phyloP scores from a whole-genome alignment of 192 early-diverging fungal genomes.

The Coemansia umbellata region DNA sequence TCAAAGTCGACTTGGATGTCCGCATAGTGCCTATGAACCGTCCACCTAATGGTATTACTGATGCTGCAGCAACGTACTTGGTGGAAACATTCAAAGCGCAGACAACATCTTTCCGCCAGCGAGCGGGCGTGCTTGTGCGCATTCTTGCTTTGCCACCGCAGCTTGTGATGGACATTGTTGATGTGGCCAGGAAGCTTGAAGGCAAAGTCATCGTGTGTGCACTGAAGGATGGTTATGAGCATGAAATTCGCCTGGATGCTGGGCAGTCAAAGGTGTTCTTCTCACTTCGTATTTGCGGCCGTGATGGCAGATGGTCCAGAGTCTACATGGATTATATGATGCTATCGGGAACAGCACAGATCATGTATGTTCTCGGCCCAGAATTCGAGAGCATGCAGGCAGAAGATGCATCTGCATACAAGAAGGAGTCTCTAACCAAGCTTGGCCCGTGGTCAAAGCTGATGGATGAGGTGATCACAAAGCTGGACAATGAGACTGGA shows the following conservation, averaged over 20 bases:
- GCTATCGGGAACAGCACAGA: constrained; percentile 13
- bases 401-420: neutral
- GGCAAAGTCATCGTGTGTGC: constrained; percentile 15
- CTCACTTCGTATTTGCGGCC: constrained; percentile 5
- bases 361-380: constrained; percentile 8
- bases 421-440: neutral
- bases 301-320: constrained; percentile 6
- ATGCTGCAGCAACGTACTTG: constrained; percentile 25
- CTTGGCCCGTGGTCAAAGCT: constrained; percentile 15
- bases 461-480: constrained; percentile 9
- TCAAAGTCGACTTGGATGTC: constrained; percentile 37
- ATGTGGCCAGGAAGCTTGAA: constrained; percentile 17
- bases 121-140: constrained; percentile 36
- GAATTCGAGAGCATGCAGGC: neutral
- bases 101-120: constrained; percentile 19
- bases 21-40: constrained; percentile 44
- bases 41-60: constrained; percentile 43
- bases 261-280: constrained; percentile 13
- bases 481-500: constrained; percentile 26
- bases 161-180: constrained; percentile 41
- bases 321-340: constrained; percentile 25
- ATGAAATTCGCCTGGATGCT: constrained; percentile 24
- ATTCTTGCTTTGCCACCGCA: constrained; percentile 41
- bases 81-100: constrained; percentile 28
- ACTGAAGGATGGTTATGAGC: constrained; percentile 19